Evolutionary conservation across 208 protist genomes (phyloP).

Genomic region (Crithidia acanthocephali): DNA sequence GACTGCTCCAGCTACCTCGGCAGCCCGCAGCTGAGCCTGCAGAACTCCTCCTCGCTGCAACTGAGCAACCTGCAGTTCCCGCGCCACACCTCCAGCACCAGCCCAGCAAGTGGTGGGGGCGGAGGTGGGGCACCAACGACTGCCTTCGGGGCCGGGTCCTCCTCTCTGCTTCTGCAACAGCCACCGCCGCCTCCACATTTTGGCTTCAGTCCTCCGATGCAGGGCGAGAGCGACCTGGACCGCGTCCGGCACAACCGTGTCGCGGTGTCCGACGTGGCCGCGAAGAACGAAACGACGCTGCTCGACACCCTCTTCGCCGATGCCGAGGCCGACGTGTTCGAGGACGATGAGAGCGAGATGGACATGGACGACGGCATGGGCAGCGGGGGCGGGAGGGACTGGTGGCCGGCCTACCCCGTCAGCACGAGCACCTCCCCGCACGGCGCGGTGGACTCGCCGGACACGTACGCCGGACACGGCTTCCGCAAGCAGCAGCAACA

Average conservation of each 20-base stretch:
- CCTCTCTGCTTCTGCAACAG: neutral
- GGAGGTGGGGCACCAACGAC: neutral
- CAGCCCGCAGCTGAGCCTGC: slow-evolving; percentile 23
- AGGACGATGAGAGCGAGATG: slow-evolving; percentile 42
- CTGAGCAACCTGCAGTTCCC: neutral
- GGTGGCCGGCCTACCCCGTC: slow-evolving; percentile 16
- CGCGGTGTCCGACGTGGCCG: slow-evolving; percentile 50
- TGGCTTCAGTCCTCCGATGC: slow-evolving; percentile 6
- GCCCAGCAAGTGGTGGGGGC: neutral
- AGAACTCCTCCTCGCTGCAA: neutral
- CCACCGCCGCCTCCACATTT: neutral
- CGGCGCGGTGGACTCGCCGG: neutral
- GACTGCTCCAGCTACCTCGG: slow-evolving; percentile 12
- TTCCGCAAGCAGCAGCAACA: slow-evolving; percentile 12
- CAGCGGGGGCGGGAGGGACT: slow-evolving; percentile 1
- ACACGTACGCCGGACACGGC: neutral
- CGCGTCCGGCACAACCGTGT: slow-evolving; percentile 61
- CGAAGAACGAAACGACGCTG: slow-evolving; percentile 48
- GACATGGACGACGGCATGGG: slow-evolving; percentile 24
- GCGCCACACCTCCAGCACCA: neutral
- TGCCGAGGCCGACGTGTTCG: slow-evolving; percentile 31
- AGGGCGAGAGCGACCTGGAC: slow-evolving; percentile 31
- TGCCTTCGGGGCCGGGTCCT: neutral
- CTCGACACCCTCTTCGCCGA: slow-evolving; percentile 53
- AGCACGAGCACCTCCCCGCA: slow-evolving; percentile 9